A percentile compares a stretch with the other conserved stretches of the same genome.
phyloP scores from a whole-genome alignment of 2,329 filamentous ascomycete genomes.

The Coniochaeta prunicola region DNA sequence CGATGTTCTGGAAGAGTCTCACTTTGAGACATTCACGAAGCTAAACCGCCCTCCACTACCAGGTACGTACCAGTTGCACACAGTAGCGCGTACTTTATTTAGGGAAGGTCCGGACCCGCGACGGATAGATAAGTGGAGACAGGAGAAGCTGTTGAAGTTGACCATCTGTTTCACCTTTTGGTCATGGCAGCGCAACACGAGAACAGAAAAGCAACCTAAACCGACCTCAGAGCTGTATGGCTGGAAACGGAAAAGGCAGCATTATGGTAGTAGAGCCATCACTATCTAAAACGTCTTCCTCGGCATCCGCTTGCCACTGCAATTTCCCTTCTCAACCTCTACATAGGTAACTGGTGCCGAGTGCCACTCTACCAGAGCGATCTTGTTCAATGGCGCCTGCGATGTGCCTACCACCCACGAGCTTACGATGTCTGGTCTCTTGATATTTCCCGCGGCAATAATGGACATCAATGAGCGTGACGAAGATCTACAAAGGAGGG shows the following conservation, averaged over 20 bases:
- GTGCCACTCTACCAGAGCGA: background rate
- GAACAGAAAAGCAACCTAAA: background rate
- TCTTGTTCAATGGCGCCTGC: background rate
- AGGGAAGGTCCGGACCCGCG: background rate
- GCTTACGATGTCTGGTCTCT: no score
- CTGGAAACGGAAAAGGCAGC: no score
- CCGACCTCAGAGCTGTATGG: no score
- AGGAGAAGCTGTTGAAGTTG: background rate
- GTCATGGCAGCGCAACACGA: background rate
- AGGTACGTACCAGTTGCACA: no score
- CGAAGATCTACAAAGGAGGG: background rate
- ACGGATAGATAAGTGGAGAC: background rate
- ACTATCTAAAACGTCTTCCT: background rate
- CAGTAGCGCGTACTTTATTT: background rate
- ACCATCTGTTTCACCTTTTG: background rate
- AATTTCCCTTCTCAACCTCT: background rate
- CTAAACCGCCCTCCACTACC: background rate
- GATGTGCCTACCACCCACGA: no score
- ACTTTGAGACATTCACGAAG: background rate
- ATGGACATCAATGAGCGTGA: background rate
- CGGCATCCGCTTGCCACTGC: background rate
- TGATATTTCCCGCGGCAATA: background rate
- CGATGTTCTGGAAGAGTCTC: background rate
- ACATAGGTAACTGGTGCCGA: background rate
- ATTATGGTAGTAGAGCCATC: background rate